Conservation (phyloP, 495 filamentous ascomycete genomes). For the Pseudotulostoma volvatum region DNA sequence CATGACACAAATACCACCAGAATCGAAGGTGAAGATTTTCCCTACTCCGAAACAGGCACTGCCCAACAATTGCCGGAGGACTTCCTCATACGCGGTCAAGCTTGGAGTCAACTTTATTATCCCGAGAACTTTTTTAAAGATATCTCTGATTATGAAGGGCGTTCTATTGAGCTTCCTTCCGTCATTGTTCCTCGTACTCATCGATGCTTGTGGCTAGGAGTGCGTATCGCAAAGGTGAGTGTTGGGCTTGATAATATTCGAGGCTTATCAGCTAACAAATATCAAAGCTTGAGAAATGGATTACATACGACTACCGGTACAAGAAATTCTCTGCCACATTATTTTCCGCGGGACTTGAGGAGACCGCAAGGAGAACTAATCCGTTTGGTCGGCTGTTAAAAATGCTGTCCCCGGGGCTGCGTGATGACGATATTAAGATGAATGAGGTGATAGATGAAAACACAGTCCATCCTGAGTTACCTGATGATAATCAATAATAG, state of each 20-base stretch:
- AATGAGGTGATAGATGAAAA: not conserved
- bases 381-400: not conserved
- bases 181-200: not conserved
- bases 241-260: not conserved
- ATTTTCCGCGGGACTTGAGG: conserved; percentile 12
- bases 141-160: conserved; percentile 61
- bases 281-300: conserved; percentile 26
- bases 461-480: too few relatives aligned
- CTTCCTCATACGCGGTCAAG: too few relatives aligned
- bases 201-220: conserved; percentile 51
- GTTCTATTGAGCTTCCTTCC: conserved; percentile 17
- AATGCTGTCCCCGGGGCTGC: not conserved
- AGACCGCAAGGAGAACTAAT: not conserved
- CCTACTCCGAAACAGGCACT: conserved; percentile 29
- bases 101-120: conserved; percentile 55
- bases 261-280: not conserved
- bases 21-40: conserved; percentile 36
- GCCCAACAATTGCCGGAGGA: conserved; percentile 61
- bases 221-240: conserved; percentile 39
- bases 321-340: conserved; percentile 17
- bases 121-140: conserved; percentile 53
- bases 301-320: conserved; percentile 15
- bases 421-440: not conserved
- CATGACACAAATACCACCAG: conserved; percentile 25
- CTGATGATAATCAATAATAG: too few relatives aligned